A percentile compares a stretch with the other conserved stretches of the same genome.
Conservation (phyloP, 495 filamentous ascomycete species). For the Thozetella sp. region DNA sequence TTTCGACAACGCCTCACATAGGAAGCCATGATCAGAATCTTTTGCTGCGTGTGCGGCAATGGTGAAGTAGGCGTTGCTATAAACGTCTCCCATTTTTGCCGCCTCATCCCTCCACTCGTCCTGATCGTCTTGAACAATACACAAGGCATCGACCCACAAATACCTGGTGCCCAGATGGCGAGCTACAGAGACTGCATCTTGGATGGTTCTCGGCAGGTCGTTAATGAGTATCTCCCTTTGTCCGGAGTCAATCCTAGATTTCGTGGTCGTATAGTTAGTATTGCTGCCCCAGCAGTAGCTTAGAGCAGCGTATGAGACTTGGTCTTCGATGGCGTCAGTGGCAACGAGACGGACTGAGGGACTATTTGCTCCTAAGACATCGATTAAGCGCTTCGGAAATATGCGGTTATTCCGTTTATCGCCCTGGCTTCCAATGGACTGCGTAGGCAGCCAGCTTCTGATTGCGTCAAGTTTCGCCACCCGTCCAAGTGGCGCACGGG, state of each 20-base stretch:
- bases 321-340: background rate
- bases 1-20: background rate
- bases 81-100: conserved; percentile 4
- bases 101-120: conserved; percentile 1
- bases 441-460: background rate
- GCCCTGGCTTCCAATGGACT: background rate
- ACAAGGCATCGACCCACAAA: conserved; percentile 13
- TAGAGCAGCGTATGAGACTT: background rate
- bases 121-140: conserved; percentile 10
- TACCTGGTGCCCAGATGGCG: background rate
- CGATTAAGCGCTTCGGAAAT: background rate
- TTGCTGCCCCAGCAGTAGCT: background rate
- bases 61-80: conserved; percentile 7
- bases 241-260: background rate
- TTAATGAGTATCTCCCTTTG: conserved; percentile 2
- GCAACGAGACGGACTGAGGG: background rate
- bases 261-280: background rate
- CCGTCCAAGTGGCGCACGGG: background rate
- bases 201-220: conserved; percentile 3
- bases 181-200: conserved; percentile 7
- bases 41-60: conserved; percentile 2
- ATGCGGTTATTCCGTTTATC: background rate
- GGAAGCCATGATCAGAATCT: background rate
- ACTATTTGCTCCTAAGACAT: background rate
- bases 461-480: background rate